Evolutionary conservation across 192 early-diverging fungal species (phyloP).

Genomic region (Backusella psychrophila): DNA sequence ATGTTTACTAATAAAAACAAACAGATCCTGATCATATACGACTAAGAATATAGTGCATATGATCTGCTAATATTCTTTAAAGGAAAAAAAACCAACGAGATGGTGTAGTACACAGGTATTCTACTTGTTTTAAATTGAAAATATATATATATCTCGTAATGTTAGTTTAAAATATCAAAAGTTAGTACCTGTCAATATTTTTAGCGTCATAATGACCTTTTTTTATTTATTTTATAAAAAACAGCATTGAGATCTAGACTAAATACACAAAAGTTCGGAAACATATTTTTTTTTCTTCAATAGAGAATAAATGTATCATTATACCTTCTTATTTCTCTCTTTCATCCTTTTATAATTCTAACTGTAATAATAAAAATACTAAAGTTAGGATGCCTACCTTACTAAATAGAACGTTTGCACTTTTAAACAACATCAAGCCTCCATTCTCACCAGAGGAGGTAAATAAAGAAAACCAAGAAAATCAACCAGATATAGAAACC

Average conservation of each 20-base stretch:
- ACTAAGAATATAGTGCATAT: too few species aligned
- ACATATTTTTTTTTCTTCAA: constrained; percentile 5
- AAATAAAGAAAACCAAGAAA: not conserved
- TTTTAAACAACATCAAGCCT: constrained; percentile 16
- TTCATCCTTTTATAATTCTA: not conserved
- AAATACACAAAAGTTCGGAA: constrained; percentile 8
- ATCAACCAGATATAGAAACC: not conserved
- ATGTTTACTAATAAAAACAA: not conserved
- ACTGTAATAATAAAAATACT: not conserved
- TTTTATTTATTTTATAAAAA: not conserved
- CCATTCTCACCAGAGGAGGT: not conserved
- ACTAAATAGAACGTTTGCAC: constrained; percentile 16
- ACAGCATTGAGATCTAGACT: not conserved
- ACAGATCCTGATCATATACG: not conserved
- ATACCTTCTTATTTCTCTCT: not conserved
- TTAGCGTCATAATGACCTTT: not conserved
- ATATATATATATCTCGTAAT: too few species aligned
- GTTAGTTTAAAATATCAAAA: too few species aligned
- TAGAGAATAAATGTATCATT: not conserved
- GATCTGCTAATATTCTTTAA: too few species aligned
- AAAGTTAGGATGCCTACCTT: constrained; percentile 13
- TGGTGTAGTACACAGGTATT: too few species aligned
- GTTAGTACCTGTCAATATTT: not conserved
- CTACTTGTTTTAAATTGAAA: too few species aligned
- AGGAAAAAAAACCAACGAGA: too few species aligned